Evolutionary conservation across 352 stramenopile genomes (phyloP).

Genomic region (Globisporangium spiculum): DNA sequence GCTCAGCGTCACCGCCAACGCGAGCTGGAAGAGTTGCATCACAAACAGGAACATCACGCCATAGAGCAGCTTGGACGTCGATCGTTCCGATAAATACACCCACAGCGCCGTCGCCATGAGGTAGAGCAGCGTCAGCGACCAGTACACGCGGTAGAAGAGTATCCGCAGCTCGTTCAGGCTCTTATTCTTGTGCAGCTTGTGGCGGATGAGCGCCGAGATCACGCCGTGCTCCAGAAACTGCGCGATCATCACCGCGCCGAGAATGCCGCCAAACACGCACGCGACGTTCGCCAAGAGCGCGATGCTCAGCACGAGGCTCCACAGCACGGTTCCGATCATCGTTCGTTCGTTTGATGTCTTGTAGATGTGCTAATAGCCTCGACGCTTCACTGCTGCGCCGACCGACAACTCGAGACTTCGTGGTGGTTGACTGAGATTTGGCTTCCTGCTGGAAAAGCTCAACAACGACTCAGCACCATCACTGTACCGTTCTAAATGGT

Average conservation of each 20-base stretch:
- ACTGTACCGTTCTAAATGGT: slow-evolving; percentile 2
- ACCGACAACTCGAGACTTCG: no score
- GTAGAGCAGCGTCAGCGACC: slow-evolving; percentile 45
- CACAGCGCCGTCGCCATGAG: slow-evolving; percentile 38
- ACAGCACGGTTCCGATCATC: slow-evolving; percentile 16
- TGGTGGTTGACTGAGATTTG: not conserved
- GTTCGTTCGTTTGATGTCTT: not conserved
- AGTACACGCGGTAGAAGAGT: slow-evolving; percentile 69
- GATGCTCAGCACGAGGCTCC: slow-evolving; percentile 10
- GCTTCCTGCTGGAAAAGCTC: not conserved
- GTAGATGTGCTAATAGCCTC: not conserved
- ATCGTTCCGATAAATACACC: slow-evolving; percentile 63
- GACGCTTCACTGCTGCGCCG: not conserved
- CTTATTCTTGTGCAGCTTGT: slow-evolving; percentile 41
- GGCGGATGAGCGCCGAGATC: slow-evolving; percentile 45
- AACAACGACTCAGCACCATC: not conserved
- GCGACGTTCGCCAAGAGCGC: slow-evolving; percentile 21
- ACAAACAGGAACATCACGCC: slow-evolving; percentile 48
- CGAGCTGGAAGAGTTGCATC: slow-evolving; percentile 55
- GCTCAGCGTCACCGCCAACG: slow-evolving; percentile 50
- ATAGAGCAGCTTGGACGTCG: slow-evolving; percentile 40
- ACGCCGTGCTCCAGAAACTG: slow-evolving; percentile 68
- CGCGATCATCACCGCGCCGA: slow-evolving; percentile 55
- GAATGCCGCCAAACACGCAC: slow-evolving; percentile 27
- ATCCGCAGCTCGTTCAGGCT: slow-evolving; percentile 33